These are phyloP conservation scores for Parietichytrium sp. DNA, from an alignment of 108 stramenopile species.

Conservation along the genomic window DNA sequence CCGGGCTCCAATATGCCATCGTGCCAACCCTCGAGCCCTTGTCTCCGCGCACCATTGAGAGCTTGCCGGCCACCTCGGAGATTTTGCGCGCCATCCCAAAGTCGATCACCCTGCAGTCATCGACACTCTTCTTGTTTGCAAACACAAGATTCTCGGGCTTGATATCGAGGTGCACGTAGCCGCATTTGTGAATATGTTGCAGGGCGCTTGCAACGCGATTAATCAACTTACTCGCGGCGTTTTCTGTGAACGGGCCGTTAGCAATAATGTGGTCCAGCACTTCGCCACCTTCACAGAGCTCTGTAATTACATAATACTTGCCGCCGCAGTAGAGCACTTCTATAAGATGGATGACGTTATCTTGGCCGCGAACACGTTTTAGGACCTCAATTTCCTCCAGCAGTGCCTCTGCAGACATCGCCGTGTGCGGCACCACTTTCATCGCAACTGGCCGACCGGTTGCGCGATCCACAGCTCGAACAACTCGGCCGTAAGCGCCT, in stretches of 20 bases:
- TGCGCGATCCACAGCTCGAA: neutral
- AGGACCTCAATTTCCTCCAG: conserved; percentile 29
- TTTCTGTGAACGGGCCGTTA: conserved; percentile 3
- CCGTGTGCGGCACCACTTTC: conserved; percentile 38
- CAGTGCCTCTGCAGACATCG: conserved; percentile 37
- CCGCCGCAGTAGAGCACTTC: conserved; percentile 37
- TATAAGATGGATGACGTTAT: conserved; percentile 24
- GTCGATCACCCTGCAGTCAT: conserved; percentile 17
- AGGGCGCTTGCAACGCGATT: neutral
- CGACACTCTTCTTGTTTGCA: conserved; percentile 4
- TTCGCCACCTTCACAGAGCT: conserved; percentile 39
- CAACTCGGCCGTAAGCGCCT: conserved; percentile 19
- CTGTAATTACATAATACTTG: conserved; percentile 32
- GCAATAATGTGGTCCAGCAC: neutral
- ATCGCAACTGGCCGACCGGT: conserved; percentile 28
- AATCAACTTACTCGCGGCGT: neutral
- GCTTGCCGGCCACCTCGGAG: conserved; percentile 23
- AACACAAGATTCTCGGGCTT: conserved; percentile 43
- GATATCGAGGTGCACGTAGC: conserved; percentile 35
- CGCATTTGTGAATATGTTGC: conserved; percentile 9
- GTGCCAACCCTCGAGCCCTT: conserved; percentile 57
- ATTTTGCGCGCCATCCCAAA: conserved; percentile 35
- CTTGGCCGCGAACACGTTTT: conserved; percentile 1
- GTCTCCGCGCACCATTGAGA: conserved; percentile 36
- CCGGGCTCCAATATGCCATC: conserved; percentile 78